phyloP scores from a whole-genome alignment of 768 basidiomycete genomes.

The Psilocybe azurescens region DNA sequence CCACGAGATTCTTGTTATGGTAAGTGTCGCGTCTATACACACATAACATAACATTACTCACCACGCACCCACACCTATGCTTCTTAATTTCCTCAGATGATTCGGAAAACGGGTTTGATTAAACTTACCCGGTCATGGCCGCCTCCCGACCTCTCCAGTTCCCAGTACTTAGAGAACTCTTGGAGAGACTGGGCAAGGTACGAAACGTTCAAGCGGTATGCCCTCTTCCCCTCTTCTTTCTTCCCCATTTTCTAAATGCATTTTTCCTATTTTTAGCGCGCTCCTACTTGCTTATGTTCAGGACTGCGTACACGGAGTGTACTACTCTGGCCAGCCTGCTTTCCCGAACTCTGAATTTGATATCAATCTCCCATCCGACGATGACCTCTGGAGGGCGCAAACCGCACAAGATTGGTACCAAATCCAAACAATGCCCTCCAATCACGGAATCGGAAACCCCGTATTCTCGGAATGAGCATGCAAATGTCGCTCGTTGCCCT shows the following conservation, averaged over 20 bases:
- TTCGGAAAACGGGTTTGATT: slow-evolving; percentile 51
- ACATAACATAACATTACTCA: slow-evolving; percentile 24
- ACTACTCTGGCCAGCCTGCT: slow-evolving; percentile 52
- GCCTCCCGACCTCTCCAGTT: slow-evolving; percentile 42
- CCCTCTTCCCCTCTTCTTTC: slow-evolving; percentile 8
- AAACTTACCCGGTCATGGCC: slow-evolving; percentile 49
- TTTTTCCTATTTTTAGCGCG: slow-evolving; percentile 35
- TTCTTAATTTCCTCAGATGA: slow-evolving; percentile 42
- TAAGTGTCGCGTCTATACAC: slow-evolving; percentile 34
- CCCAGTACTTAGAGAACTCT: slow-evolving; percentile 38
- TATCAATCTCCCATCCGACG: slow-evolving; percentile 60
- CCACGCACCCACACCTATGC: slow-evolving; percentile 21
- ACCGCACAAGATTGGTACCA: slow-evolving; percentile 55
- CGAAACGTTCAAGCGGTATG: slow-evolving; percentile 62
- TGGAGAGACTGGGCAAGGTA: slow-evolving; percentile 65
- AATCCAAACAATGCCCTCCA: slow-evolving; percentile 43
- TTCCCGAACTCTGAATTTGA: slow-evolving; percentile 53
- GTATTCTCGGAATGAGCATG: slow-evolving; percentile 44
- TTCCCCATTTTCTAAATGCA: slow-evolving; percentile 8
- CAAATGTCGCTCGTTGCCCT: slow-evolving; percentile 40
- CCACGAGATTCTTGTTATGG: slow-evolving; percentile 66
- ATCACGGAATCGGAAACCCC: slow-evolving; percentile 40
- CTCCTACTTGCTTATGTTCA: slow-evolving; percentile 58
- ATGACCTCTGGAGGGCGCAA: slow-evolving; percentile 56
- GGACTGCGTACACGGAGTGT: slow-evolving; percentile 61